Evolutionary conservation across 2,329 filamentous ascomycete genomes (phyloP), one percentile per base, ranked within the genome.

Genomic region (Escovopsis weberi): DNA sequence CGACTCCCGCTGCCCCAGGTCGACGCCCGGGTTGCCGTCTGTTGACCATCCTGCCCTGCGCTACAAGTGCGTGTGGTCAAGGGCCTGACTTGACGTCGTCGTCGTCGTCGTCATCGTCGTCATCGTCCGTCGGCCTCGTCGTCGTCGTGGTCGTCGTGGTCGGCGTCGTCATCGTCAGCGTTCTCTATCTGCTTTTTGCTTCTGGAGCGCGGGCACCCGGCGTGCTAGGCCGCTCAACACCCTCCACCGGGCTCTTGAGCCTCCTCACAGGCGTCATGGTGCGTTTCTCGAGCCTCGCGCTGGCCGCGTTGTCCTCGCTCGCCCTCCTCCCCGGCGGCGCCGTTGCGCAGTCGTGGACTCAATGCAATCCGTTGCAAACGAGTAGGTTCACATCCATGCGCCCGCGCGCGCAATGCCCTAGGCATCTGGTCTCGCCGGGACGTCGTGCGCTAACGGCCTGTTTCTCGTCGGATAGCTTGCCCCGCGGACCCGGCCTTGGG

Each of bases 401-500:
- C 28, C 30, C 9, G 15, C 30, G 5, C 15, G 23, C 18, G 12
- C 37, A 23, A 23, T 23, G 15, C 15, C 15, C 15, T 15, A 15
- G 23, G 26, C 26, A 33, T 33, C 38, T 15, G 28, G 26, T 19
- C 38, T 30, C 15, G 28, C 32, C 7, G 28, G 28, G 28, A 9
- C 28, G 28, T 11, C 28, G 8, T 32, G 32, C n/a, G 38, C 38
- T 40, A 30, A 40, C 38, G 15, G 26, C 10, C 7, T 7, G 12
- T 30, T 11, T 26, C 9, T 33, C 26, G 8, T 44, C 33, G 4
- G 15, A 15, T 54, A 68, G 63, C 66, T 66, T 96, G 89, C 55
- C 75, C 83, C 6, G 60, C 84, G 41, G 69, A 95, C 58, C 77
- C 84, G 7, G 89, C 87, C 1, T 74, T 96, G 4, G 87, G 85